These are phyloP conservation scores for Neonectria ditissima DNA, from an alignment of 2,329 filamentous ascomycete genomes.

Conservation along the genomic window DNA sequence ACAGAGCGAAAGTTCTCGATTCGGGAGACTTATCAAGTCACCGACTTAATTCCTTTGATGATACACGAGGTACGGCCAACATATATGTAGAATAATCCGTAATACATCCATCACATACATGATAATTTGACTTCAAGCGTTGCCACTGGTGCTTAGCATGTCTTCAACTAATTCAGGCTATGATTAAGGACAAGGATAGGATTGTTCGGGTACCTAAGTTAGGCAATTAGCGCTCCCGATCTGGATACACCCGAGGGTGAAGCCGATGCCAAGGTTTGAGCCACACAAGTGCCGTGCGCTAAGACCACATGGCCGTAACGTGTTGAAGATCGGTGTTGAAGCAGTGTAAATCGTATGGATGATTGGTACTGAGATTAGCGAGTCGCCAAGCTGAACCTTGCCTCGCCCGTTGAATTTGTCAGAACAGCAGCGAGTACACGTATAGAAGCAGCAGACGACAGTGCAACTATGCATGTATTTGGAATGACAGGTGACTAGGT, in stretches of 20 bases:
- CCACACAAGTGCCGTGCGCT: not conserved
- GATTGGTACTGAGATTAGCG: no score
- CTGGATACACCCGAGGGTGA: not conserved
- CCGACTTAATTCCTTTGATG: not conserved
- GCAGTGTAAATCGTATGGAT: no score
- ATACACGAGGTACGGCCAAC: slow-evolving; percentile 4
- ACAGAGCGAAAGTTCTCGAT: not conserved
- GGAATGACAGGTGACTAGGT: not conserved
- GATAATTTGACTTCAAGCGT: not conserved
- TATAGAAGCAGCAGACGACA: not conserved
- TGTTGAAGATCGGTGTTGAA: no score
- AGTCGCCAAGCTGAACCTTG: no score
- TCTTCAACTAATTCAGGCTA: no score
- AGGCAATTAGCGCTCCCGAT: not conserved
- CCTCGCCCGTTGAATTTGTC: no score
- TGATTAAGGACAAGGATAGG: not conserved
- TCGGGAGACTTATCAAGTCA: slow-evolving; percentile 20
- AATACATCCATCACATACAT: not conserved
- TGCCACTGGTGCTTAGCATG: not conserved
- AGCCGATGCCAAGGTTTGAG: not conserved
- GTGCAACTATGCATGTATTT: not conserved
- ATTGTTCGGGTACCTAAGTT: not conserved
- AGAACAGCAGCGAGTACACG: not conserved
- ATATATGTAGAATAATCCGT: not conserved
- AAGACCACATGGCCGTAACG: not conserved